Evolutionary conservation across 2,329 filamentous ascomycete genomes (phyloP).

Genomic region (Curvularia eragrostidis): DNA sequence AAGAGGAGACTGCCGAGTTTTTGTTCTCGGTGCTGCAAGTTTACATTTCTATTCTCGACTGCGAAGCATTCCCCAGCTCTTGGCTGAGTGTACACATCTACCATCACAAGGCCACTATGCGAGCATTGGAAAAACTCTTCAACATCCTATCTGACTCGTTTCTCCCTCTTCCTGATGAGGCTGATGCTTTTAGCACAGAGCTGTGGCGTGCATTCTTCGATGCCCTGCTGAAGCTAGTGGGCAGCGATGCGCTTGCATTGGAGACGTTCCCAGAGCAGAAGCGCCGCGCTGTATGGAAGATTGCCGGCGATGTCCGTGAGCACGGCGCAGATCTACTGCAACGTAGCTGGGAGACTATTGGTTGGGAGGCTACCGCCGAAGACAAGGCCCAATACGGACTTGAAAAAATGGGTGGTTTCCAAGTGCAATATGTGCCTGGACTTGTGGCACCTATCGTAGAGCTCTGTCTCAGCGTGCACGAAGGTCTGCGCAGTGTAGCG

Average conservation of each 20-base stretch:
- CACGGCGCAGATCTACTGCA: conserved; percentile 85
- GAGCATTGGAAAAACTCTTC: conserved; percentile 81
- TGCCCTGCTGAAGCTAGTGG: conserved; percentile 85
- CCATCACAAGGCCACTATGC: conserved; percentile 89
- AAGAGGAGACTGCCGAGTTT: conserved; percentile 76
- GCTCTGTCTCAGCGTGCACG: conserved; percentile 92
- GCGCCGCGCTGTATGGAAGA: conserved; percentile 95
- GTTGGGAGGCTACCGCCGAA: conserved; percentile 88
- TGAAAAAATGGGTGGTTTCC: conserved; percentile 89
- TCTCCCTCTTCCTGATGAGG: conserved; percentile 87
- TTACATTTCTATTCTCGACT: conserved; percentile 85
- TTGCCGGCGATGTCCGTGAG: conserved; percentile 93
- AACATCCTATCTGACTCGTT: conserved; percentile 81
- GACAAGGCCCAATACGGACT: conserved; percentile 80
- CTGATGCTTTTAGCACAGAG: conserved; percentile 89
- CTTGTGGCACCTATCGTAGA: conserved; percentile 91
- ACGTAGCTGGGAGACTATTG: conserved; percentile 91
- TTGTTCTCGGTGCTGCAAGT: conserved; percentile 81
- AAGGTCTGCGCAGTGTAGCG: conserved; percentile 85
- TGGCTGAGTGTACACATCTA: conserved; percentile 96
- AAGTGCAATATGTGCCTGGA: conserved; percentile 96
- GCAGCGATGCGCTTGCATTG: conserved; percentile 84
- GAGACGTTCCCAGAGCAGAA: conserved; percentile 99
- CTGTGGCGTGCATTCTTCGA: conserved; percentile 94
- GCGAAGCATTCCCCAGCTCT: conserved; percentile 84